Evolutionary conservation across 2,329 filamentous ascomycete genomes (phyloP), one percentile per base, ranked within the genome.

Genomic region (Sphaerostilbella broomeana): DNA sequence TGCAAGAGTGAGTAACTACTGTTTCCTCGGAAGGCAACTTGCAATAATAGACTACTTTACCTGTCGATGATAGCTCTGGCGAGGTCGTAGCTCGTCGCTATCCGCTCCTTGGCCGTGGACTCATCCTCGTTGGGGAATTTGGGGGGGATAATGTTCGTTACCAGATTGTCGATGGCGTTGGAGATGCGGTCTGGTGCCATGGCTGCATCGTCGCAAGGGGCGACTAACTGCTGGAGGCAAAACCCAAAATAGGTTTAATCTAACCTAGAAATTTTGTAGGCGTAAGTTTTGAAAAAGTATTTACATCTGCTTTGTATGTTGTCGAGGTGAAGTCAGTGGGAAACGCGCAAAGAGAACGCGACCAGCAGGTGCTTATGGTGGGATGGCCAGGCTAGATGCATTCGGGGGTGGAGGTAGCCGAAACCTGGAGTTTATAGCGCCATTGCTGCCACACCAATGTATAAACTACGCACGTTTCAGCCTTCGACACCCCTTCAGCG

Each of bases 161-260:
- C 79, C 57, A 94, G 73, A 62, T 83, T 81, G 59, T 85, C 78
- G 58, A 94, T 79, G 59, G 85, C 86, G 60, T 79, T 80, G 58
- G 82, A 78, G 63, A 94, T 77, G 67, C 86, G 84, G 55, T 76
- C 71, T 52, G 73, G 69, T 52, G 73, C 68, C 71, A 77, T 77
- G 57, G 63, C 62, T 58, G 69, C 69, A 72, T 73, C 50, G 60
- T 70, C 53, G 59, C 62, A 42, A 45, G 44, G 28, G 28, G 25
- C 24, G n/a, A 32, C 11, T n/a, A n/a, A n/a, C n/a, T n/a, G n/a
- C n/a, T n/a, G n/a, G n/a, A n/a, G n/a, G n/a, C n/a, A n/a, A n/a
- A n/a, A n/a, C n/a, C n/a, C n/a, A n/a, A n/a, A n/a, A n/a, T n/a
- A n/a, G n/a, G n/a, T n/a, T n/a, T n/a, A n/a, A n/a, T n/a, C n/a